Evolutionary conservation across 805 yeast species (phyloP).

Genomic region (Ogataea polymorpha): DNA sequence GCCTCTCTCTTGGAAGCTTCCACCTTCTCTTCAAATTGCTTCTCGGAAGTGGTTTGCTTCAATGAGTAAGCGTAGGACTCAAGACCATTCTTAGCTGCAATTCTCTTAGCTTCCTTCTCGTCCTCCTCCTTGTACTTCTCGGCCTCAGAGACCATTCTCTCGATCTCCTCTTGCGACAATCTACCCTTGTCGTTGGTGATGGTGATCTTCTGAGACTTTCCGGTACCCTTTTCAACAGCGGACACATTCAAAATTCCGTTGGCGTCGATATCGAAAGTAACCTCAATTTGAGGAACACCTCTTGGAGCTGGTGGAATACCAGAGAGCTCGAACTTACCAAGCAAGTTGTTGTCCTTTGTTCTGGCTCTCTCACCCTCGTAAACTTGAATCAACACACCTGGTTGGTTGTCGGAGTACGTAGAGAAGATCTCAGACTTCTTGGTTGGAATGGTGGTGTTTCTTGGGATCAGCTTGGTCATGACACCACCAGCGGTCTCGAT

Average conservation of each 20-base stretch:
- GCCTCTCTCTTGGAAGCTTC: conserved; percentile 42
- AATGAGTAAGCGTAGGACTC: conserved; percentile 13
- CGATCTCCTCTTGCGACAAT: conserved; percentile 13
- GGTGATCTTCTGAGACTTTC: conserved; percentile 14
- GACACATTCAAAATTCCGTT: conserved; percentile 13
- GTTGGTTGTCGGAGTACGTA: conserved; percentile 13
- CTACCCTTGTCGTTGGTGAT: conserved; percentile 16
- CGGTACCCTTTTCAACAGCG: conserved; percentile 13
- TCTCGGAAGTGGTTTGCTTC: conserved; percentile 11
- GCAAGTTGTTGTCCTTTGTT: conserved; percentile 15
- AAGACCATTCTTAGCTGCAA: conserved; percentile 12
- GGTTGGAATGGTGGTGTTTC: conserved; percentile 13
- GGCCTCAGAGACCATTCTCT: conserved; percentile 14
- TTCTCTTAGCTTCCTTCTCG: conserved; percentile 13
- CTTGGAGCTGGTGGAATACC: conserved; percentile 15
- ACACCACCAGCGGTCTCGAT: conserved; percentile 15
- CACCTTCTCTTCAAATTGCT: conserved; percentile 14
- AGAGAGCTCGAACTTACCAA: conserved; percentile 14
- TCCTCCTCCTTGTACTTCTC: conserved; percentile 14
- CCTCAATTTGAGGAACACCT: conserved; percentile 15
- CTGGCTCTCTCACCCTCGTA: conserved; percentile 13
- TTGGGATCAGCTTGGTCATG: conserved; percentile 13
- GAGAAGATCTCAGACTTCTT: conserved; percentile 13
- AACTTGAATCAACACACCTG: conserved; percentile 12
- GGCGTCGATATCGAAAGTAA: conserved; percentile 13